A percentile compares a stretch with the other conserved stretches of the same genome.
These are phyloP conservation scores for Venturia carpophila DNA, from an alignment of 2,329 filamentous ascomycete species.

Conservation along the genomic window DNA sequence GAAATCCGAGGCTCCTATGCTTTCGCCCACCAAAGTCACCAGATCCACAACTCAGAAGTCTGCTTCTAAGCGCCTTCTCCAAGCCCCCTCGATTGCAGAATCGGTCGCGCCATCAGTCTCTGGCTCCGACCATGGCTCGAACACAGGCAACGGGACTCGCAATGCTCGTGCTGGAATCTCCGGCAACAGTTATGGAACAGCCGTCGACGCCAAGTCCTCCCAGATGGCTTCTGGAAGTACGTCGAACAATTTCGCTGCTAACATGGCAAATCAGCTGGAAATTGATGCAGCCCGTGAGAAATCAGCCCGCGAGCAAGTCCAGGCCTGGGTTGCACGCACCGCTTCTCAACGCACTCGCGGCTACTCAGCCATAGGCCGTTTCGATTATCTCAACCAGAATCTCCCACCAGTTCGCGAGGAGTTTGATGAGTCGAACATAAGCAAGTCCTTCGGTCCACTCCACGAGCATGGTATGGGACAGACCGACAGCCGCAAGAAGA, in stretches of 20 bases:
- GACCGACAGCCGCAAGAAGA: slow-evolving; percentile 5
- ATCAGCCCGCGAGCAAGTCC: neutral
- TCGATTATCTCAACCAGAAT: neutral
- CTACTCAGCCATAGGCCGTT: neutral
- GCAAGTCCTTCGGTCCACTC: neutral
- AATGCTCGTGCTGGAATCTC: neutral
- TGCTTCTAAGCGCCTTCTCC: neutral
- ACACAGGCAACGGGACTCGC: neutral
- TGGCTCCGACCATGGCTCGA: neutral
- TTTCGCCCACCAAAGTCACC: slow-evolving; percentile 3
- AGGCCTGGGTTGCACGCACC: neutral
- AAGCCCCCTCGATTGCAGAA: neutral
- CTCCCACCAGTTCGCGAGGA: neutral
- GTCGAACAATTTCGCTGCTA: neutral
- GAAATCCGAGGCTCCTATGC: neutral
- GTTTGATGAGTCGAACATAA: neutral
- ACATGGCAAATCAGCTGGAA: neutral
- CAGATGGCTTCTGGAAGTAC: neutral
- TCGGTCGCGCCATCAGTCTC: neutral
- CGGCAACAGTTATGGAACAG: slow-evolving; percentile 7
- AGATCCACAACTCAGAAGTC: neutral
- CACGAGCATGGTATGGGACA: slow-evolving; percentile 2
- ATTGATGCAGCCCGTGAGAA: no score
- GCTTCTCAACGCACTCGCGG: neutral
- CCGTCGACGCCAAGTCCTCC: neutral